A percentile compares a stretch with the other conserved stretches of the same genome.
phyloP scores from a whole-genome alignment of 2,329 filamentous ascomycete species.

The Chaetomiaceae sp. region DNA sequence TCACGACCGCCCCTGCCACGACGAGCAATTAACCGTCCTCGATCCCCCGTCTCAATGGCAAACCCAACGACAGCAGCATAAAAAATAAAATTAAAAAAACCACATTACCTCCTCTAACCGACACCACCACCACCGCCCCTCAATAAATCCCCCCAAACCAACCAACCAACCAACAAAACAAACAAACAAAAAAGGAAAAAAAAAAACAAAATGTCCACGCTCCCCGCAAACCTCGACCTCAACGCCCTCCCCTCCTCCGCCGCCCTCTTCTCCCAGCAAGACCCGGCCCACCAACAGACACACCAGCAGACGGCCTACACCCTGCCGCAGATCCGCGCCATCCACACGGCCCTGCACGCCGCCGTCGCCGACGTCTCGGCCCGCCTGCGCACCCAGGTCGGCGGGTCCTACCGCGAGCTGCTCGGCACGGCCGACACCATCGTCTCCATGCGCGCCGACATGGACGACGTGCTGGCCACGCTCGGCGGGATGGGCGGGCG shows the following conservation, averaged over 20 bases:
- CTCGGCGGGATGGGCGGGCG: conserved; percentile 68
- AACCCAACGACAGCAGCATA: not conserved
- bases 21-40: too few species aligned
- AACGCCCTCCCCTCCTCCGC: conserved; percentile 12
- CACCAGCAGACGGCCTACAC: conserved; percentile 41
- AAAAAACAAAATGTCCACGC: conserved; percentile 6
- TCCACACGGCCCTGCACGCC: conserved; percentile 56
- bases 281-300: conserved; percentile 19
- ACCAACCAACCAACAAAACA: not conserved
- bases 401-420: conserved; percentile 75
- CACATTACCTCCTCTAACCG: too few species aligned
- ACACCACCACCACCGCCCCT: too few species aligned
- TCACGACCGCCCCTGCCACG: too few species aligned
- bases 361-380: conserved; percentile 59
- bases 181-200: not conserved
- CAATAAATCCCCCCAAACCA: not conserved
- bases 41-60: not conserved
- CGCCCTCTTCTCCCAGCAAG: conserved; percentile 9
- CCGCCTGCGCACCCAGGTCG: conserved; percentile 60
- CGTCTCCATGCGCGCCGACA: conserved; percentile 78
- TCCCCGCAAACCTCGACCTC: conserved; percentile 13
- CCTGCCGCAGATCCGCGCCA: conserved; percentile 59
- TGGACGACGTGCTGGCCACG: conserved; percentile 66
- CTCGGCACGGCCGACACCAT: conserved; percentile 93
- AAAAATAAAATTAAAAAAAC: too few species aligned